Evolutionary conservation across 345 rosid species (phyloP).

Genomic region (Brassica carinata): DNA sequence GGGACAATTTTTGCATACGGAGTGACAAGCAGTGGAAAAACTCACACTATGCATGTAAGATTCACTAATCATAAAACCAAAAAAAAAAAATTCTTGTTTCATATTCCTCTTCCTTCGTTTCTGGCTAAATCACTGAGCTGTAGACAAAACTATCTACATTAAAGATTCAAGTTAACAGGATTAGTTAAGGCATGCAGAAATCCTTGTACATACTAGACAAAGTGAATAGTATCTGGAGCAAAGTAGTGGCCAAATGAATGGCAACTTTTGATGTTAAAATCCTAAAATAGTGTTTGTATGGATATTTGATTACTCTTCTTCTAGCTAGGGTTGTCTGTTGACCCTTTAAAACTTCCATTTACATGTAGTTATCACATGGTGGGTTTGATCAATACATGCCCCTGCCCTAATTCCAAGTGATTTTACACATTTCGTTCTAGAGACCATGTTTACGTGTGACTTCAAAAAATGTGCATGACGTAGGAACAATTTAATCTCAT

Average conservation of each 20-base stretch:
- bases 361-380: not conserved
- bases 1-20: constrained; percentile 99
- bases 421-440: not conserved
- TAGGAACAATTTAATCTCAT: constrained; percentile 2
- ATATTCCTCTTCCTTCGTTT: not conserved
- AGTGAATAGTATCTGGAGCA: constrained; percentile 1
- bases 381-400: not conserved
- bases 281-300: not conserved
- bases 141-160: not conserved
- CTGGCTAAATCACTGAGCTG: constrained; percentile 10
- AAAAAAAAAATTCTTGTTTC: constrained; percentile 39
- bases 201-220: not conserved
- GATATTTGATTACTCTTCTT: not conserved
- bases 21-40: constrained; percentile 99
- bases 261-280: not conserved
- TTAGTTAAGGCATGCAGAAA: not conserved
- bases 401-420: not conserved
- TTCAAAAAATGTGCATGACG: constrained; percentile 2
- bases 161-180: not conserved
- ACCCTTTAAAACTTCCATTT: not conserved
- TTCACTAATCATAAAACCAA: constrained; percentile 17
- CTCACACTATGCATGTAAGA: constrained; percentile 99
- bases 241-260: not conserved
- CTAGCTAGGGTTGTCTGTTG: not conserved
- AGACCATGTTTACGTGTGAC: constrained; percentile 12